Evolutionary conservation across 352 stramenopile species (phyloP), one percentile per base, ranked within the genome.

Genomic region (Pseudoperonospora humuli): DNA sequence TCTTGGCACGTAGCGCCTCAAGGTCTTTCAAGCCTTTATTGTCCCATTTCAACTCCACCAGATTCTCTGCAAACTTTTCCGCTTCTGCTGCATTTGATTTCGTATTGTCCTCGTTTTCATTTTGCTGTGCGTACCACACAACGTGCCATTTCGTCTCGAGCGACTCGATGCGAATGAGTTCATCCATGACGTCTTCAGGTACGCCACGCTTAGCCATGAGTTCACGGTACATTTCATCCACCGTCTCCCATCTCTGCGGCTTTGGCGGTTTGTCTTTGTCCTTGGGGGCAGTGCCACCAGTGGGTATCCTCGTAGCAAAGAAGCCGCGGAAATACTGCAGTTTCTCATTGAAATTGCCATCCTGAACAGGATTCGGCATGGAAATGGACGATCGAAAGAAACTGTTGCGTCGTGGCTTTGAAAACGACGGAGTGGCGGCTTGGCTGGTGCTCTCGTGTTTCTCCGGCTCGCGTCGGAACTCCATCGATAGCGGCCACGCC

Each of bases 181-280:
- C 79, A 36, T 92, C 79, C 68, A 89, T 79, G 0, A 92, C 79
- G 38, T 92, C 79, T 26, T 92, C 79, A 0, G 79, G 79, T 13
- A 92, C 79, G 27, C 74, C 73, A 21, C 79, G 79, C 50, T 89
- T 92, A 9, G 77, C 21, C 25, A 92, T 69, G 37, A 92, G 29
- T 2, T 92, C 76, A 0, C 79, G 61, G 36, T 92, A 92, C 79
- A 92, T 92, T 39, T 92, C 75, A 34, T 92, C 79, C n/a, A 92
- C 79, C 0, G 72, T 86, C 10, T 85, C 79, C 24, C 59, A 57
- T 38, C 71, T 77, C 6, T 74, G 70, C 13, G 68, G 64, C 26
- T 73, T 73, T 2, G 66, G 57, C 0, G 73, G 66, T 36, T 86
- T 86, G 25, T 85, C 73, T 44, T 86, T 79, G n/a, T 64, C 49